Conservation (phyloP, 106 monocot species). For the Posidonia australis region DNA sequence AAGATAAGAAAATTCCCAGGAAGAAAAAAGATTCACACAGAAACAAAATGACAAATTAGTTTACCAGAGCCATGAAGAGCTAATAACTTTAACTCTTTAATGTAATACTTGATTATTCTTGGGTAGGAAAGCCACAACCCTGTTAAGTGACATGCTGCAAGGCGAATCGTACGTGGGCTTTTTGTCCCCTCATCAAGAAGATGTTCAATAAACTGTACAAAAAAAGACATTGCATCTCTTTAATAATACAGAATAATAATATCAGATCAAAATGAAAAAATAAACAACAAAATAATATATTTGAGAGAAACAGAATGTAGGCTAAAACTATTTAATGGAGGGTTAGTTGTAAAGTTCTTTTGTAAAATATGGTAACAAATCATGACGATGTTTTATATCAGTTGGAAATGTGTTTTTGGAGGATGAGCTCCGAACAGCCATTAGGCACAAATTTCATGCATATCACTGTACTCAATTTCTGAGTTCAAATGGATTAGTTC, state of each 20-base stretch:
- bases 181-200: slow-evolving; percentile 71
- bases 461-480: too few species aligned
- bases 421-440: too few species aligned
- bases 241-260: neutral
- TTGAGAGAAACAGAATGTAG: too few species aligned
- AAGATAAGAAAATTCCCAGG: neutral
- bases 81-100: slow-evolving; percentile 70
- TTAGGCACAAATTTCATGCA: too few species aligned
- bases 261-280: neutral
- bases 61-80: slow-evolving; percentile 89
- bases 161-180: slow-evolving; percentile 88
- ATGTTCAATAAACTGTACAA: slow-evolving; percentile 62
- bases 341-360: too few species aligned
- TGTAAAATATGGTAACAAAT: too few species aligned
- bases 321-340: too few species aligned
- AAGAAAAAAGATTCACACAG: neutral
- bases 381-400: too few species aligned
- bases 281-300: neutral
- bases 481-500: too few species aligned
- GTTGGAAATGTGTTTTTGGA: too few species aligned
- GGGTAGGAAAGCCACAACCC: slow-evolving; percentile 78
- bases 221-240: neutral
- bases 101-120: slow-evolving; percentile 61
- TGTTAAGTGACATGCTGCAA: slow-evolving; percentile 80
- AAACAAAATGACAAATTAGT: neutral